Conservation (phyloP, 305 asterid species). For the Ajuga reptans region DNA sequence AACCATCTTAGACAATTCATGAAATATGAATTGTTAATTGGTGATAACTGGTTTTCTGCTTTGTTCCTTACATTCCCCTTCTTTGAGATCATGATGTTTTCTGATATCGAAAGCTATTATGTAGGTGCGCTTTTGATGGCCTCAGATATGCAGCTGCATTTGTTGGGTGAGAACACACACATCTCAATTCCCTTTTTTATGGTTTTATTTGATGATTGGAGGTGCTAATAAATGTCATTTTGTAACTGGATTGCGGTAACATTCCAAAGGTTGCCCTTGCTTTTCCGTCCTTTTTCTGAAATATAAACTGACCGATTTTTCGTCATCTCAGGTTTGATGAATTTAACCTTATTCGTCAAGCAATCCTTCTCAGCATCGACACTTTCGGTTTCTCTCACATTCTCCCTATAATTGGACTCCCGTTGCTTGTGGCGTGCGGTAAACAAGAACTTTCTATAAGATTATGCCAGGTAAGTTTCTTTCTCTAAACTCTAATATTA, state of each 20-base stretch:
- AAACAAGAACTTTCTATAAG: slow-evolving; percentile 35
- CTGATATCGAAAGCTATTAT: slow-evolving; percentile 7
- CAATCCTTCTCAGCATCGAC: slow-evolving; percentile 66
- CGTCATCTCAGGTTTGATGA: slow-evolving; percentile 67
- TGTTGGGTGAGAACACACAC: slow-evolving; percentile 64
- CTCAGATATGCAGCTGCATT: slow-evolving; percentile 93
- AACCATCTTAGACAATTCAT: neutral
- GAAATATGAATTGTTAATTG: neutral
- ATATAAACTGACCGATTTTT: neutral
- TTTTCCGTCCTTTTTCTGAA: neutral
- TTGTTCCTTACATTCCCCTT: neutral
- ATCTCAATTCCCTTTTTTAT: neutral
- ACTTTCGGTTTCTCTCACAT: slow-evolving; percentile 85
- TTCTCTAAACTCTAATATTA: neutral
- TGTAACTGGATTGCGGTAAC: neutral
- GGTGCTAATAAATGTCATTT: neutral
- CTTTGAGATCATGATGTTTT: slow-evolving; percentile 20
- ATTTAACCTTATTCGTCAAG: slow-evolving; percentile 77
- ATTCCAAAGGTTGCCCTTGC: neutral
- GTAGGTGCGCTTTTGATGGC: slow-evolving; percentile 97
- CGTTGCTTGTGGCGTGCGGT: slow-evolving; percentile 49
- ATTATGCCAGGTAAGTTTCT: slow-evolving; percentile 54
- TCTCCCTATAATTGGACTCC: slow-evolving; percentile 78
- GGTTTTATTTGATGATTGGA: neutral
- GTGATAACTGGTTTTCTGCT: neutral